These are phyloP conservation scores for Salix suchowensis DNA, from an alignment of 345 rosid species.

Conservation along the genomic window DNA sequence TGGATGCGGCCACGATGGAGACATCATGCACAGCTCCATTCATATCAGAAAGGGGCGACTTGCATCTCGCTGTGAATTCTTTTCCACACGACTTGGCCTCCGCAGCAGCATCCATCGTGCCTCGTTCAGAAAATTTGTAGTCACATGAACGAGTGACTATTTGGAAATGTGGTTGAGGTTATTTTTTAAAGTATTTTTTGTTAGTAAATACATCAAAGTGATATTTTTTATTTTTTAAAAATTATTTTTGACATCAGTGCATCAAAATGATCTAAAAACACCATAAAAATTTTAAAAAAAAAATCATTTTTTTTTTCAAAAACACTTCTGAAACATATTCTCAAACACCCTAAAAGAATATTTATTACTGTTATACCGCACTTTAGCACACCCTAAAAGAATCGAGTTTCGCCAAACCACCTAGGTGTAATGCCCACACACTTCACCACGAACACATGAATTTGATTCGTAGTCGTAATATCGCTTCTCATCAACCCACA, in stretches of 20 bases:
- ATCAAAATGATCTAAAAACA: too few species aligned
- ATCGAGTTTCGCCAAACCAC: slow-evolving; percentile 17
- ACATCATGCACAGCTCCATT: slow-evolving; percentile 26
- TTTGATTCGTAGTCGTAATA: slow-evolving; percentile 46
- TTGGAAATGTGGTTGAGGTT: too few species aligned
- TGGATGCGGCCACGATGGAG: slow-evolving; percentile 21
- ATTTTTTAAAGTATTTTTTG: too few species aligned
- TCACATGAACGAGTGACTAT: background rate
- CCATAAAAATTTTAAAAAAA: too few species aligned
- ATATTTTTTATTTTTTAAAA: too few species aligned
- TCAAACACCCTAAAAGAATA: too few species aligned
- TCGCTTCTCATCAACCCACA: slow-evolving; percentile 55
- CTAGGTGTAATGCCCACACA: slow-evolving; percentile 17
- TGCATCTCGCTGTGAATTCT: slow-evolving; percentile 4
- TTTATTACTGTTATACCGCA: background rate
- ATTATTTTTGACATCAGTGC: too few species aligned
- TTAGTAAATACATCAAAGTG: accelerated
- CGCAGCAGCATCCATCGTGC: slow-evolving; percentile 17
- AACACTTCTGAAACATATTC: too few species aligned
- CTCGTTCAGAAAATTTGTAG: slow-evolving; percentile 21
- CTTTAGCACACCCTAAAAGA: slow-evolving; percentile 18
- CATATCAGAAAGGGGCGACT: slow-evolving; percentile 20
- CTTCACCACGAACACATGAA: slow-evolving; percentile 37
- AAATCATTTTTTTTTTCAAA: too few species aligned
- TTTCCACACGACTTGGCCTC: slow-evolving; percentile 32